Percentiles rank a stretch among this genome's conserved stretches.
phyloP scores from a whole-genome alignment of 163 green algal genomes.

The Coccomyxa subellipsoidea region DNA sequence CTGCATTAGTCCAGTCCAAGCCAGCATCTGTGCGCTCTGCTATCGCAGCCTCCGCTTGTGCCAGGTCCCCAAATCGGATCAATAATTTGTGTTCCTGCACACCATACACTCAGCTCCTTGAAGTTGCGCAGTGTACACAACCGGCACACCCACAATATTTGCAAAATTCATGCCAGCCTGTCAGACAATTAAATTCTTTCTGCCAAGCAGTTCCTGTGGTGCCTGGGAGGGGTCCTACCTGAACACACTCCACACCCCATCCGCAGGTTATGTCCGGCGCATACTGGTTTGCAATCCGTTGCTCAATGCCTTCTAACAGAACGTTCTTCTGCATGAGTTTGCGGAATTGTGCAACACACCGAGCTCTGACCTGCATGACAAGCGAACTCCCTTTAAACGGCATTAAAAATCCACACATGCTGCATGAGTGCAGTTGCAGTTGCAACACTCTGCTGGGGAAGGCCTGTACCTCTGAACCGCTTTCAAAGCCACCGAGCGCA shows the following conservation, averaged over 20 bases:
- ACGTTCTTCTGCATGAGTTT: background rate
- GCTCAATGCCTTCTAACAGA: background rate
- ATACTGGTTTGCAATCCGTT: conserved; percentile 2
- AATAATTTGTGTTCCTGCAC: conserved; percentile 10
- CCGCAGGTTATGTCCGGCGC: background rate
- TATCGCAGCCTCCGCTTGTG: background rate
- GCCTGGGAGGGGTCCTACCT: background rate
- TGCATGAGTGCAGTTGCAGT: too few species aligned
- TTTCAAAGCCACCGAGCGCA: background rate
- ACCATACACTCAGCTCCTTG: too few species aligned
- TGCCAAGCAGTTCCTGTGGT: too few species aligned
- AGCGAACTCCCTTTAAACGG: background rate
- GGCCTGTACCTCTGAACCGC: background rate
- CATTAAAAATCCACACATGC: too few species aligned
- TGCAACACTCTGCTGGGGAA: too few species aligned
- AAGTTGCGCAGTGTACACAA: too few species aligned
- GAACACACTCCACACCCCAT: conserved; percentile 2
- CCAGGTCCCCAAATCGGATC: background rate
- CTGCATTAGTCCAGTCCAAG: background rate
- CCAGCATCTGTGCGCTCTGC: background rate
- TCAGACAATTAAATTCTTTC: too few species aligned
- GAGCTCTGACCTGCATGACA: background rate
- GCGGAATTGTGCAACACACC: background rate
- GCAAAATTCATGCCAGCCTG: too few species aligned
- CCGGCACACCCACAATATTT: too few species aligned